These are phyloP conservation scores for Camellia japonica DNA, from an alignment of 148 eudicot species.

Conservation along the genomic window DNA sequence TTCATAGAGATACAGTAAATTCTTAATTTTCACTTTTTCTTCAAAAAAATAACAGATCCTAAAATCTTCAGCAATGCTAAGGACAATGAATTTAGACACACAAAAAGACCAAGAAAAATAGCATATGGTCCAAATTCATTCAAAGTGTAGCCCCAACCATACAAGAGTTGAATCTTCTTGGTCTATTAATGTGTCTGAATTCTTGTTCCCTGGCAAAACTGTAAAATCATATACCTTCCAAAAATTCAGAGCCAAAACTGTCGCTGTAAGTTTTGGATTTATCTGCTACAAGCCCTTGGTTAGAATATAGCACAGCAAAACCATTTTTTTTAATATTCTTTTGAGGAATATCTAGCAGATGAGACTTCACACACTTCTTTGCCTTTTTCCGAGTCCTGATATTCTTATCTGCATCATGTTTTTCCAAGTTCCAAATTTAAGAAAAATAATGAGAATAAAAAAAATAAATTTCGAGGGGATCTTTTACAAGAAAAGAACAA, in stretches of 20 bases:
- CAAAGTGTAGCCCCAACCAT: not conserved
- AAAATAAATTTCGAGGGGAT: not conserved
- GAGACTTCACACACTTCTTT: constrained; percentile 26
- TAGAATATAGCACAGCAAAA: not conserved
- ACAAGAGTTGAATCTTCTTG: not conserved
- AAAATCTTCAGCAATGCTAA: not conserved
- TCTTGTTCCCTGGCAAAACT: not conserved
- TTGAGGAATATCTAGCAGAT: constrained; percentile 18
- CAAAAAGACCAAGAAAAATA: not conserved
- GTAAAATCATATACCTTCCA: constrained; percentile 33
- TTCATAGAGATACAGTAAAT: not conserved
- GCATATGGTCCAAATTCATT: not conserved
- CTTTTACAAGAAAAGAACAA: constrained; percentile 3
- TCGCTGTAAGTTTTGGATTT: constrained; percentile 20
- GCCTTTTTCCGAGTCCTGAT: constrained; percentile 22
- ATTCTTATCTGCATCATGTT: constrained; percentile 27
- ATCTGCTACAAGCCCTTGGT: constrained; percentile 1
- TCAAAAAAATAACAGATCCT: not conserved
- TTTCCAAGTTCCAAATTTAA: not conserved
- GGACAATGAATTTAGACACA: not conserved
- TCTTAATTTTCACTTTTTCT: not conserved
- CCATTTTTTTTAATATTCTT: constrained; percentile 4
- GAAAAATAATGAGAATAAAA: not conserved
- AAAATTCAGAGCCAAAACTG: constrained; percentile 22
- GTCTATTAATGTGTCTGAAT: not conserved